Evolutionary conservation across 129 eudicot genomes (phyloP).

Genomic region (Artemisia tridentata): DNA sequence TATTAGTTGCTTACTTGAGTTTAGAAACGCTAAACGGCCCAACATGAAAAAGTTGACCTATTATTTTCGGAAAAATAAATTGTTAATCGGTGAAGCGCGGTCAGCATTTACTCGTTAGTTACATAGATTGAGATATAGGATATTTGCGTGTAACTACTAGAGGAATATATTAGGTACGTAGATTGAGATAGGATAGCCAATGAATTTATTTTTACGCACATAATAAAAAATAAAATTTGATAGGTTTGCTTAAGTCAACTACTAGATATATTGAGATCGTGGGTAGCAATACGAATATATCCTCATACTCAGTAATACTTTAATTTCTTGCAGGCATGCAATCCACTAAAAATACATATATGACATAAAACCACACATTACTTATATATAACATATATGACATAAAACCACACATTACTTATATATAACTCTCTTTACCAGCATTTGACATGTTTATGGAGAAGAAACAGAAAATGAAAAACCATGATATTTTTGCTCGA

Average conservation of each 20-base stretch:
- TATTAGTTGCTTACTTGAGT: too few species aligned
- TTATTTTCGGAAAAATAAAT: too few species aligned
- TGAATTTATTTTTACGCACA: too few species aligned
- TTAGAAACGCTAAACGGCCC: too few species aligned
- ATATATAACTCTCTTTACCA: slow-evolving; percentile 10
- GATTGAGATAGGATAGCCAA: too few species aligned
- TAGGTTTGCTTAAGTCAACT: slow-evolving; percentile 26
- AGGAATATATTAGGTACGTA: too few species aligned
- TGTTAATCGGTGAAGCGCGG: too few species aligned
- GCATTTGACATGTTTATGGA: slow-evolving; percentile 5
- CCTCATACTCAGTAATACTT: slow-evolving; percentile 23
- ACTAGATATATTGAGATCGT: slow-evolving; percentile 27
- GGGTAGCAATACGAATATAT: slow-evolving; percentile 29
- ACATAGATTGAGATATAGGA: too few species aligned
- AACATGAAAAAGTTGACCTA: too few species aligned
- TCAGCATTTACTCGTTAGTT: too few species aligned
- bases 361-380: neutral
- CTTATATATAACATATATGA: slow-evolving; percentile 16
- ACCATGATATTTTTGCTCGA: slow-evolving; percentile 34
- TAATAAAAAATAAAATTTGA: too few species aligned
- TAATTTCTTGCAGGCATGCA: slow-evolving; percentile 7
- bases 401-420: neutral
- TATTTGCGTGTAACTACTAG: too few species aligned
- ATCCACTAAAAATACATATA: slow-evolving; percentile 19
- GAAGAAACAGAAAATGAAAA: slow-evolving; percentile 10